phyloP scores from a whole-genome alignment of 768 basidiomycete genomes.

The Boletus huronensis region DNA sequence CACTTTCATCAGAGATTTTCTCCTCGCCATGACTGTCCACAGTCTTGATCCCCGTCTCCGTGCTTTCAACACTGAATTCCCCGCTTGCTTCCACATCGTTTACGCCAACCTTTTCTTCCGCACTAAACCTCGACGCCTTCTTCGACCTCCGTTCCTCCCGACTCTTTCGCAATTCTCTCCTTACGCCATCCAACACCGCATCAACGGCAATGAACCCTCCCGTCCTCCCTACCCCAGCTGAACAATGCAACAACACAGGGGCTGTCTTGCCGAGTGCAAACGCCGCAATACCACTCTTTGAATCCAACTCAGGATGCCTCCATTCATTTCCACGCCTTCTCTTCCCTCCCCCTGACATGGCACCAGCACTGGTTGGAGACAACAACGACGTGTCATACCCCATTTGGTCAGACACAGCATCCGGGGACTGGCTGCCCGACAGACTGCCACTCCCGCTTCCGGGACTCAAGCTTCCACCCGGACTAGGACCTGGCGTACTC shows the following conservation, averaged over 20 bases:
- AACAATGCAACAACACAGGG: conserved; percentile 83
- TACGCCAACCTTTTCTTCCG: not conserved
- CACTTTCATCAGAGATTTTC: conserved; percentile 3
- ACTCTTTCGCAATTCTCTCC: conserved; percentile 49
- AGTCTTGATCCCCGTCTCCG: conserved; percentile 5
- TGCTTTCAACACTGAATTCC: conserved; percentile 5
- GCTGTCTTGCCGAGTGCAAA: conserved; percentile 44
- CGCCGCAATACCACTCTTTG: conserved; percentile 51
- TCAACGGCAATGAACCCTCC: conserved; percentile 92
- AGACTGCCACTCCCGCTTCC: conserved; percentile 17
- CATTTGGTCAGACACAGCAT: conserved; percentile 1
- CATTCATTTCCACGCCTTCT: conserved; percentile 21
- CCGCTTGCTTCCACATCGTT: conserved; percentile 3
- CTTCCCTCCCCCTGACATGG: not conserved
- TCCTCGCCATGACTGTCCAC: conserved; percentile 2
- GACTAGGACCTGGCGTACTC: conserved; percentile 31
- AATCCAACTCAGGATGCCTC: conserved; percentile 45
- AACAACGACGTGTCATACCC: conserved; percentile 6
- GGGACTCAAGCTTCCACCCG: conserved; percentile 22
- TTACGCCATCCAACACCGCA: conserved; percentile 74
- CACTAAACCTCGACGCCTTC: not conserved
- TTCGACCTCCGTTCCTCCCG: conserved; percentile 21
- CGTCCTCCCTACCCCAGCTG: conserved; percentile 92
- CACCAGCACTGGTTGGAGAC: conserved; percentile 17
- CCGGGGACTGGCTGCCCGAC: conserved; percentile 20